Conservation (phyloP, 345 rosid species). For the Brassica rapa region DNA sequence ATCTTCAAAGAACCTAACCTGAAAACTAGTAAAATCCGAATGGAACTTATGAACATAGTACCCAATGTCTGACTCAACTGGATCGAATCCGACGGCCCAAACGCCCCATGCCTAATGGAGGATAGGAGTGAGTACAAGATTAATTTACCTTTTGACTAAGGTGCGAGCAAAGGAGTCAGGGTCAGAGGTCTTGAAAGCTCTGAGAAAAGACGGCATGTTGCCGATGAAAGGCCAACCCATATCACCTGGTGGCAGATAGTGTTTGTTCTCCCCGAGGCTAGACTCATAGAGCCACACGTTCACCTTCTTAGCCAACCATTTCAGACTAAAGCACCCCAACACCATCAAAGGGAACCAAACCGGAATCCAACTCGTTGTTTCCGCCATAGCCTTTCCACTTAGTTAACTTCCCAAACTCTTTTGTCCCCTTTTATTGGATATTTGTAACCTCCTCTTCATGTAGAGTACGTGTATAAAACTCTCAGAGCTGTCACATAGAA, state of each 20-base stretch:
- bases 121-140: no score
- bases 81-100: no score
- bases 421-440: conserved; percentile 7
- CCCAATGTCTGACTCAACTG: no score
- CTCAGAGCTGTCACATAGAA: conserved; percentile 1
- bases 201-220: conserved; percentile 49
- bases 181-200: conserved; percentile 48
- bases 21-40: no score
- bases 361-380: conserved; percentile 24
- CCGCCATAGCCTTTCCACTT: conserved; percentile 29
- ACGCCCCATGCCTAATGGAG: no score
- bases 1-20: no score
- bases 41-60: no score
- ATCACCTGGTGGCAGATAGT: conserved; percentile 52
- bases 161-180: conserved; percentile 47
- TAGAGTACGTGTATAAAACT: neutral
- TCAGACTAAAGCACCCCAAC: conserved; percentile 23
- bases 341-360: conserved; percentile 23
- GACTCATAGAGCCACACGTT: conserved; percentile 45
- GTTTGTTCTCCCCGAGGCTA: conserved; percentile 40
- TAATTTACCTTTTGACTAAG: conserved; percentile 38
- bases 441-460: conserved; percentile 20
- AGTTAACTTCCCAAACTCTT: neutral
- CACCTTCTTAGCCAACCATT: conserved; percentile 38
- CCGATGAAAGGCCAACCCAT: conserved; percentile 55